Conservation (phyloP, 257 asterid genomes). For the Phtheirospermum japonicum region DNA sequence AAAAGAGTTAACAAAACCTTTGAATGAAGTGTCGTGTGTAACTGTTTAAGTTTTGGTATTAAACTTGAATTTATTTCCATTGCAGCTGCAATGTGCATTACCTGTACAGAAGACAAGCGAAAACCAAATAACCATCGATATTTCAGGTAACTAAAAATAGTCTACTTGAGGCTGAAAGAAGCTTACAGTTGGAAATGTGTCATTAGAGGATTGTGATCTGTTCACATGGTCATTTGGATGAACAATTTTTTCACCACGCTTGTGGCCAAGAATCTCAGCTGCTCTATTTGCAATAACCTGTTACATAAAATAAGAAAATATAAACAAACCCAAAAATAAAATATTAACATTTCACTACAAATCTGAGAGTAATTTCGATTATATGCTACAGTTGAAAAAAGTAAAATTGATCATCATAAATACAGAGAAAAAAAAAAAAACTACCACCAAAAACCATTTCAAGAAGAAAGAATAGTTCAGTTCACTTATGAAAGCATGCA, state of each 20-base stretch:
- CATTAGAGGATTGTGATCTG: constrained; percentile 96
- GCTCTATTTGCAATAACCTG: constrained; percentile 99
- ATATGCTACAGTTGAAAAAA: background rate
- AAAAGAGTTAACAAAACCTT: constrained; percentile 52
- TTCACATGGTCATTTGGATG: constrained; percentile 99
- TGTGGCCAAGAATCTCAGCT: constrained; percentile 91
- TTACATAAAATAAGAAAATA: constrained; percentile 19
- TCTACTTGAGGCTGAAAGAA: constrained; percentile 27
- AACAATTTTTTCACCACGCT: constrained; percentile 83
- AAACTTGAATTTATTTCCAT: constrained; percentile 77
- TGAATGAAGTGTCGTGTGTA: constrained; percentile 69
- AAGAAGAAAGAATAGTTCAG: background rate
- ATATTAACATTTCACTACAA: background rate
- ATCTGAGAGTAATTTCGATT: background rate
- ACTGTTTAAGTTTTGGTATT: constrained; percentile 79
- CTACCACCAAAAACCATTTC: background rate
- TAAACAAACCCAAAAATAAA: background rate
- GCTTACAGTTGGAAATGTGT: constrained; percentile 97
- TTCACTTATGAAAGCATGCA: background rate
- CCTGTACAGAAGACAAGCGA: constrained; percentile 44
- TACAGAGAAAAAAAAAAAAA: background rate
- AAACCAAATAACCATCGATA: constrained; percentile 18
- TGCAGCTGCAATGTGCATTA: constrained; percentile 98
- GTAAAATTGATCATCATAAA: background rate
- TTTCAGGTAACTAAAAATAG: constrained; percentile 6